Evolutionary conservation across 768 basidiomycete genomes (phyloP).

Genomic region (Saitozyma podzolica): DNA sequence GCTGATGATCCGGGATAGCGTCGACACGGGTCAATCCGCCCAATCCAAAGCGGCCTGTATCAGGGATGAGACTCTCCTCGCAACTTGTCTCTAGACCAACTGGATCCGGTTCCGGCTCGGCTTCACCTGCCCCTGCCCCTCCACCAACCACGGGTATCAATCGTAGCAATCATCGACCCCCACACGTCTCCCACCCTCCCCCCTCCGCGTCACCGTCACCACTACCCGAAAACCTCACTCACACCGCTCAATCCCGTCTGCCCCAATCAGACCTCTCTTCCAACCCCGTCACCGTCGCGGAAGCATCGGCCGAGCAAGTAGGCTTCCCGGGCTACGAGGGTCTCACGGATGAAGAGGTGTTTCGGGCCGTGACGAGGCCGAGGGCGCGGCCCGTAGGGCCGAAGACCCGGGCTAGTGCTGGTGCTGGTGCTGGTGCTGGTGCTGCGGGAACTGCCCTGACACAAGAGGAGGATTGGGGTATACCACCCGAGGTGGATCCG

Average conservation of each 20-base stretch:
- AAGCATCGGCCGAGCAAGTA: slow-evolving; percentile 1
- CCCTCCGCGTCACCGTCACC: slow-evolving; percentile 1
- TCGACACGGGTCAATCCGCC: no score
- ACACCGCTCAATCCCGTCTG: slow-evolving; percentile 32
- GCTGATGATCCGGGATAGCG: no score
- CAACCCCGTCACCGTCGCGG: slow-evolving; percentile 1
- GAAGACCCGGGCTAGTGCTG: no score
- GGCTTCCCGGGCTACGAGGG: slow-evolving; percentile 21
- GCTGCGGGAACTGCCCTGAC: no score
- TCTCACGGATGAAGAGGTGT: slow-evolving; percentile 39
- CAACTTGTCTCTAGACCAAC: no score
- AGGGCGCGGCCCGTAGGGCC: not conserved
- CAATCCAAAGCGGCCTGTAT: no score
- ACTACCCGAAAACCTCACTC: slow-evolving; percentile 35
- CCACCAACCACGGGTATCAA: not conserved
- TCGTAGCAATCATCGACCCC: not conserved
- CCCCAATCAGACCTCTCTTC: slow-evolving; percentile 13
- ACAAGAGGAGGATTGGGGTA: slow-evolving; percentile 38
- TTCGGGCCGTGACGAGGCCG: slow-evolving; percentile 31
- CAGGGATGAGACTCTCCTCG: no score
- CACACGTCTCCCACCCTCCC: not conserved
- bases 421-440: no score
- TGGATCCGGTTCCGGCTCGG: not conserved
- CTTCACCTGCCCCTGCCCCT: not conserved
- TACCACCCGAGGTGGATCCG: slow-evolving; percentile 41